A percentile compares a stretch with the other conserved stretches of the same genome.
Evolutionary conservation across 1,284 basidiomycete species (phyloP).

Genomic region (Trichosporon sp.): DNA sequence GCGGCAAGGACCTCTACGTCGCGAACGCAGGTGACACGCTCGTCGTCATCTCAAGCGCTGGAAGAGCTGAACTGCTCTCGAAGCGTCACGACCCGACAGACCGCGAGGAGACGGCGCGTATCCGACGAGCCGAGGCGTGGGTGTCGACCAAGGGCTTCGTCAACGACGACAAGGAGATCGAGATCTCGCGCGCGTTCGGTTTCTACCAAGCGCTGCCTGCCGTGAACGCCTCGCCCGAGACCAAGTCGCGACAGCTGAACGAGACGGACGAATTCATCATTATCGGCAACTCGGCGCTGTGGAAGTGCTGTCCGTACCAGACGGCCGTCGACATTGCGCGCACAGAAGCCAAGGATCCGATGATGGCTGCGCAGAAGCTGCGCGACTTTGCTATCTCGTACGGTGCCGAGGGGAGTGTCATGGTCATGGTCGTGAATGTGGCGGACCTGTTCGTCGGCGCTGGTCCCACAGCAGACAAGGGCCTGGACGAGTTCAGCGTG

Average conservation of each 20-base stretch:
- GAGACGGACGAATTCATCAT: slow-evolving; percentile 96
- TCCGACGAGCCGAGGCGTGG: slow-evolving; percentile 92
- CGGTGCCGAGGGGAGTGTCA: slow-evolving; percentile 88
- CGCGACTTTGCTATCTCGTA: slow-evolving; percentile 97
- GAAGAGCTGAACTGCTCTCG: slow-evolving; percentile 75
- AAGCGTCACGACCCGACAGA: slow-evolving; percentile 90
- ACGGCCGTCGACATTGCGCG: slow-evolving; percentile 96
- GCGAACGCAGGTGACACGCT: slow-evolving; percentile 90
- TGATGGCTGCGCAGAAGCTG: slow-evolving; percentile 93
- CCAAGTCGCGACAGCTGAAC: slow-evolving; percentile 70
- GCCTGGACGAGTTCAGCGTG: slow-evolving; percentile 32
- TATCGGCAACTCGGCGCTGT: slow-evolving; percentile 87
- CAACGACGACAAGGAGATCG: slow-evolving; percentile 78
- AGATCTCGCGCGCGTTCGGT: slow-evolving; percentile 90
- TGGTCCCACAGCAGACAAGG: neutral
- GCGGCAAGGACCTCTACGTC: slow-evolving; percentile 78
- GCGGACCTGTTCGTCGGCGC: slow-evolving; percentile 70
- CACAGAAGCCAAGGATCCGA: slow-evolving; percentile 80
- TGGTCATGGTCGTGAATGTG: slow-evolving; percentile 96
- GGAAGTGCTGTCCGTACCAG: slow-evolving; percentile 94
- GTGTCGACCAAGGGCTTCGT: slow-evolving; percentile 91
- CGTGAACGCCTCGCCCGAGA: slow-evolving; percentile 84
- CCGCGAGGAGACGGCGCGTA: slow-evolving; percentile 77
- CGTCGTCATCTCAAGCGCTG: slow-evolving; percentile 82
- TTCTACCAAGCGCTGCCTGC: slow-evolving; percentile 90